Conservation (phyloP, 495 filamentous ascomycete genomes). For the Neurospora sublineolata region DNA sequence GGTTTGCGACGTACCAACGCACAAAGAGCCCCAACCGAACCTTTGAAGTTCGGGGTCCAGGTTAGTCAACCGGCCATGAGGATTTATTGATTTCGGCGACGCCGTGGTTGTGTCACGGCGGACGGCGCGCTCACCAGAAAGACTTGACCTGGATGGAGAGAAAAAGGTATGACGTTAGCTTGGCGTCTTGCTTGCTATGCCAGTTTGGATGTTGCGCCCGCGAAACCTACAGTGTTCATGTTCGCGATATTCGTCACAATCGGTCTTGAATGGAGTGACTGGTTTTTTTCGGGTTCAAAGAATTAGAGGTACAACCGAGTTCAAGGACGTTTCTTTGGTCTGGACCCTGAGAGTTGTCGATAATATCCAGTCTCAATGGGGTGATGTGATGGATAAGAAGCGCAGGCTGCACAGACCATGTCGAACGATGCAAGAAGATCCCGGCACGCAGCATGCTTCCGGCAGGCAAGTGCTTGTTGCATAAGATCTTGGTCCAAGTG, state of each 20-base stretch:
- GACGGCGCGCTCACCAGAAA: slow-evolving; percentile 40
- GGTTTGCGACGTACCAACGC: slow-evolving; percentile 47
- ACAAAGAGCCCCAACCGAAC: slow-evolving; percentile 79
- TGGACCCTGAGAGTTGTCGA: background rate
- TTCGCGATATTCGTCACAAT: background rate
- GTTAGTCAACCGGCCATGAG: background rate
- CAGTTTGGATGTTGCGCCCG: background rate
- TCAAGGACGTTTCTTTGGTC: background rate
- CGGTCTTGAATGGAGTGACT: background rate
- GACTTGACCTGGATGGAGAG: slow-evolving; percentile 39
- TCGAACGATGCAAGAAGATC: background rate
- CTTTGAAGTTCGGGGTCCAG: slow-evolving; percentile 24
- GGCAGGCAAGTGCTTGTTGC: background rate
- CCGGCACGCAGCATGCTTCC: background rate
- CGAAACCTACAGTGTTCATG: slow-evolving; percentile 20
- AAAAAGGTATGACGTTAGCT: slow-evolving; percentile 12
- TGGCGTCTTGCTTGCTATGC: background rate
- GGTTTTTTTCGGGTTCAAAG: background rate
- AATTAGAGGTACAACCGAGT: background rate
- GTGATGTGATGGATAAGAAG: slow-evolving; percentile 22
- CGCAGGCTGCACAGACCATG: background rate
- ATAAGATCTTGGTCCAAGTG: background rate
- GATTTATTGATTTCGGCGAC: background rate
- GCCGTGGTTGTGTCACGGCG: background rate
- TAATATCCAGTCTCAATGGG: slow-evolving; percentile 6